A percentile compares a stretch with the other conserved stretches of the same genome.
Evolutionary conservation across 164 flowering plant genomes (phyloP).

Genomic region (Annona squamosa): DNA sequence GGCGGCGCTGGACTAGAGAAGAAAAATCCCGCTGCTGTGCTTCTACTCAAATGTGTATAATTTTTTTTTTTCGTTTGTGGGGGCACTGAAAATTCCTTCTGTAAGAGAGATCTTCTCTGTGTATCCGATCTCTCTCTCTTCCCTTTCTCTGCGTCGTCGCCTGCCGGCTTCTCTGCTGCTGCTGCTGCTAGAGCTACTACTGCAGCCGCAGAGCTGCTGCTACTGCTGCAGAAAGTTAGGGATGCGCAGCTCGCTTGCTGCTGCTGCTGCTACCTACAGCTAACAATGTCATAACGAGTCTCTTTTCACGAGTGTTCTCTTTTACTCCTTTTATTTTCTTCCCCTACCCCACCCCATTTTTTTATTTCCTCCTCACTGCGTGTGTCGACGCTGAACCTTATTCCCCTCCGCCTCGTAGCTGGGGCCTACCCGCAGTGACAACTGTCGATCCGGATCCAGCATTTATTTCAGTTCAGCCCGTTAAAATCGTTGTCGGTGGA

Average conservation of each 20-base stretch:
- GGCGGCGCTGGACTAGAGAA: constrained; percentile 12
- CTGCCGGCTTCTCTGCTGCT: constrained; percentile 1
- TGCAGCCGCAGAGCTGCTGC: constrained; percentile 2
- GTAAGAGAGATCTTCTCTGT: constrained; percentile 6
- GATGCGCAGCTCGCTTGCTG: neutral
- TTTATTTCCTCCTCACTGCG: neutral
- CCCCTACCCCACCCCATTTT: neutral
- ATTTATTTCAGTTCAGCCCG: too few relatives aligned
- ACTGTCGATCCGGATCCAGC: neutral
- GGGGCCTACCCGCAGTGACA: neutral
- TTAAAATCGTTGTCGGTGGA: too few relatives aligned
- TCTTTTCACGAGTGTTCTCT: constrained; percentile 2
- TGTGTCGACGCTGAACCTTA: neutral
- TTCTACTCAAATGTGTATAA: neutral
- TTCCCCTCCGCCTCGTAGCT: too few relatives aligned
- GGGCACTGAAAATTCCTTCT: constrained; percentile 18
- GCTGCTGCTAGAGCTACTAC: constrained; percentile 3
- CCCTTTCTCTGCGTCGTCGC: neutral
- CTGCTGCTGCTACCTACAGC: neutral
- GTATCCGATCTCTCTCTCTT: neutral
- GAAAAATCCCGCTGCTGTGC: neutral
- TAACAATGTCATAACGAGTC: constrained; percentile 5
- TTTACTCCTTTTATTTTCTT: neutral
- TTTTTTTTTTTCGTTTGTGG: constrained; percentile 6
- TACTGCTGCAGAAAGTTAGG: constrained; percentile 7